Evolutionary conservation across 2,329 filamentous ascomycete species (phyloP).

Genomic region (Domatiomyces catenatus): DNA sequence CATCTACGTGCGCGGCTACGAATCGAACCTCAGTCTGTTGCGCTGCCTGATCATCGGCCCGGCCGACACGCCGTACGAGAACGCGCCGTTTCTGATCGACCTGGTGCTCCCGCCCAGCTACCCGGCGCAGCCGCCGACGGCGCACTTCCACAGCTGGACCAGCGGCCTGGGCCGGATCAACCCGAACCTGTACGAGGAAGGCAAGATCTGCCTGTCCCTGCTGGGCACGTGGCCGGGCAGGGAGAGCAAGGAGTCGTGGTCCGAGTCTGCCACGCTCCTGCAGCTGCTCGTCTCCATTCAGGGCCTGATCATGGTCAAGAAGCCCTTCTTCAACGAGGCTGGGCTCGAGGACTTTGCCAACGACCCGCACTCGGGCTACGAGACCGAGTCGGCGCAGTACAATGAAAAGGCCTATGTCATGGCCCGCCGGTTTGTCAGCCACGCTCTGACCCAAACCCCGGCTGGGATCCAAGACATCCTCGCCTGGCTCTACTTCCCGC

Average conservation of each 20-base stretch:
- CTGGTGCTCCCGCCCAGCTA: conserved; percentile 37
- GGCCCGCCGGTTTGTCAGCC: conserved; percentile 36
- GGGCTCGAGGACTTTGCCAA: conserved; percentile 40
- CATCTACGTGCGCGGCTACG: conserved; percentile 46
- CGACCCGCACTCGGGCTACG: conserved; percentile 26
- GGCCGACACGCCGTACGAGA: conserved; percentile 44
- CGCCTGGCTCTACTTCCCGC: conserved; percentile 34
- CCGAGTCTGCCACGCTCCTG: conserved; percentile 37
- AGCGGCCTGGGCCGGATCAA: conserved; percentile 39
- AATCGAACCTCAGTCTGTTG: conserved; percentile 42
- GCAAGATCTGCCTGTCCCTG: conserved; percentile 45
- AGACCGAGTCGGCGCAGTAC: conserved; percentile 34
- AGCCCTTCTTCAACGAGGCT: conserved; percentile 50
- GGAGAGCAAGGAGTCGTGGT: conserved; percentile 39
- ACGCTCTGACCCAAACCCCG: conserved; percentile 29
- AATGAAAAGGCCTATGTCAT: conserved; percentile 41
- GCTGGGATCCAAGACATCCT: conserved; percentile 38
- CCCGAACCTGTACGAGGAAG: conserved; percentile 48
- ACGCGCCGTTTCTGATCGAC: conserved; percentile 47
- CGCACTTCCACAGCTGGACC: conserved; percentile 46
- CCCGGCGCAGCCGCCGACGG: conserved; percentile 37
- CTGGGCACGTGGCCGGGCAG: conserved; percentile 45
- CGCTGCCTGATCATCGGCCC: conserved; percentile 45
- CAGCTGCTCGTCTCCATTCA: conserved; percentile 43
- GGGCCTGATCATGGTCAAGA: conserved; percentile 42